Base-by-base conservation (phyloP, 495 filamentous ascomycete genomes). In the Annulohypoxylon moriforme region DNA sequence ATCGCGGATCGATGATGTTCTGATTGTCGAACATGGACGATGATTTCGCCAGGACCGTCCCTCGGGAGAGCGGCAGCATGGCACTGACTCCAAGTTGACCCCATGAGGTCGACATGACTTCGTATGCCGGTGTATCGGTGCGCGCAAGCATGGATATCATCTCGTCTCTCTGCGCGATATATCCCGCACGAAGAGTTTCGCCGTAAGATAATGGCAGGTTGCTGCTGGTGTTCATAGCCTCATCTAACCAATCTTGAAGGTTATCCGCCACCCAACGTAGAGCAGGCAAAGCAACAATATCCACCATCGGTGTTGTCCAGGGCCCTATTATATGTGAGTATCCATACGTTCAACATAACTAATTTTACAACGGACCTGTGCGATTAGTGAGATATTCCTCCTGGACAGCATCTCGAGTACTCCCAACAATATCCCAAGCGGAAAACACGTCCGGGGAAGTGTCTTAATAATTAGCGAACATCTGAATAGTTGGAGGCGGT, bases 101-200 rank as follows among this genome's bases (percentile, higher is more conserved):
- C 70, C 76, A 79, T 56, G 83, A 83, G 42, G 78, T 78, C 44
- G 76, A 78, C 63, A 84, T 75, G 24, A 82, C 68, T 44, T 85
- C 82, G 50, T 78, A 83, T 1, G 71, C 79, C 16, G 76, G 77
- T 5, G 76, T 74, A 20, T 80, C 81, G 1, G 67, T 76, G 9
- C 76, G 75, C 55, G 77, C 75, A 34, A 81, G 71, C 11, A 85
- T 66, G 4, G 68, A 73, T 40, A 73, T 64, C 1, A 83, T 52
- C 34, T 82, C 60, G 1, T 24, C 27, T 16, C 77, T 73, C 65
- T 86, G 83, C 13, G 68, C 70, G 4, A 25, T 57, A 64, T 82
- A 87, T 20, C 85, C 85, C 46, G 67, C 67, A 2, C 81, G 29
- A 25, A 86, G 60, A 9, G 81, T 75, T 0, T 77, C 22, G 67